Percentiles rank a stretch among this genome's conserved stretches.
Conservation (phyloP, 2,329 filamentous ascomycete species). For the Aspergillus viridinutans region DNA sequence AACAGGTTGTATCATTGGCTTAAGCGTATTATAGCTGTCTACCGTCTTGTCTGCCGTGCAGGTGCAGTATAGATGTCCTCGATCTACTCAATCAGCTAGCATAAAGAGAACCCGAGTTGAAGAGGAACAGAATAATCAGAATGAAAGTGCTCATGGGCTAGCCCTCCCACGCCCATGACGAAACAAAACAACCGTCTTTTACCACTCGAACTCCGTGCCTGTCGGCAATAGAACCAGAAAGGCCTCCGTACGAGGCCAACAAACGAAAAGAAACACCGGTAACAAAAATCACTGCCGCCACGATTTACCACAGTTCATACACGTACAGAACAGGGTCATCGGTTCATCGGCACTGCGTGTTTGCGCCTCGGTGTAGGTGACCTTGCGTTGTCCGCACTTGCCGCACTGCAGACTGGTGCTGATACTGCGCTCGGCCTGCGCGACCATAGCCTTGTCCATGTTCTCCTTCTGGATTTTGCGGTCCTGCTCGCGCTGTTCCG, state of each 20-base stretch:
- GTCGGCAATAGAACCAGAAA: not conserved
- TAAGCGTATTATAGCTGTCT: not conserved
- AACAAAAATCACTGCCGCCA: slow-evolving; percentile 37
- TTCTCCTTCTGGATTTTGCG: slow-evolving; percentile 80
- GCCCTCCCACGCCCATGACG: not conserved
- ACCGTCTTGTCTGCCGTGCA: not conserved
- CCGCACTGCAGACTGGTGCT: slow-evolving; percentile 82
- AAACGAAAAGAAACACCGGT: slow-evolving; percentile 8
- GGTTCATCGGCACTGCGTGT: slow-evolving; percentile 94
- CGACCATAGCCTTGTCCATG: slow-evolving; percentile 95
- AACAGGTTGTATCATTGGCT: not conserved
- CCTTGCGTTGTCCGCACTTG: slow-evolving; percentile 89
- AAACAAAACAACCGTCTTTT: slow-evolving; percentile 2
- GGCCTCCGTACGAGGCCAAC: not conserved
- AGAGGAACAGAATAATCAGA: not conserved
- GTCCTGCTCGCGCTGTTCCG: slow-evolving; percentile 72
- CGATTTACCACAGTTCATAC: slow-evolving; percentile 46
- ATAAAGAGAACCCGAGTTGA: not conserved
- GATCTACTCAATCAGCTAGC: not conserved
- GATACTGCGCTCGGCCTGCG: slow-evolving; percentile 86
- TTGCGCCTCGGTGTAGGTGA: slow-evolving; percentile 94
- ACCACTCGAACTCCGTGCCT: slow-evolving; percentile 15
- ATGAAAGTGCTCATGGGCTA: not conserved
- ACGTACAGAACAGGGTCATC: slow-evolving; percentile 49
- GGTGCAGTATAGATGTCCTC: not conserved